Base-by-base conservation (phyloP, 2,329 filamentous ascomycete species). In the Exutisphaerella laricina region DNA sequence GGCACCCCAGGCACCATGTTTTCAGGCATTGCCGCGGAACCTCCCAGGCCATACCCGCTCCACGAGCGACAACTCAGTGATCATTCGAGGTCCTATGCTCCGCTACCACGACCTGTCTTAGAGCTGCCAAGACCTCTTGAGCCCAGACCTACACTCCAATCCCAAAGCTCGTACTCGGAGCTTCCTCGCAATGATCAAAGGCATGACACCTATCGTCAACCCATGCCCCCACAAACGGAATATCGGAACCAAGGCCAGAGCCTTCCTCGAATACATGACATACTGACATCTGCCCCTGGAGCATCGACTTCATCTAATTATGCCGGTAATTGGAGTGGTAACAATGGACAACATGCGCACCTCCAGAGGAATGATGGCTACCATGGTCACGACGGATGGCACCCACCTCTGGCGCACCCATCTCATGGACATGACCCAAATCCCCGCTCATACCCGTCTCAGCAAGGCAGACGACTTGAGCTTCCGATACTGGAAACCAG, bases 401-500 rank as follows among this genome's bases (percentile, higher is more conserved):
- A 60, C 40, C 52, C 56, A 18, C 57, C 57, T 5, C 32, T 53
- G 3, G 35, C 48, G 5, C 43, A 54, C 16, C 48, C 49, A 13
- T 49, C 56, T 5, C 42, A 50, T 21, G 51, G 52, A 8, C 34
- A 26, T 13, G 32, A 37, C 13, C 40, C 33, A n/a, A 6, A 26
- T 12, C 12, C 23, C 6, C 23, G 12, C 13, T 17, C 49, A 4
- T 57, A 57, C 43, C 46, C 39, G 6, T 9, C 43, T 4, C 45
- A 35, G 25, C 50, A 50, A 2, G 43, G 39, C 4, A 46, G 54
- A n/a, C 48, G 49, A n/a, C 21, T 59, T 2, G 58, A 59, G 20
- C 42, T 60, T n/a, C 58, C 57, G n/a, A 49, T 58, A 14, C 35
- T 57, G 33, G 55, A 60, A 20, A 54, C 58, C 2, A 58, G 51